Evolutionary conservation across 169 alveolate species (phyloP).

Genomic region (Miamiensis avidus): DNA sequence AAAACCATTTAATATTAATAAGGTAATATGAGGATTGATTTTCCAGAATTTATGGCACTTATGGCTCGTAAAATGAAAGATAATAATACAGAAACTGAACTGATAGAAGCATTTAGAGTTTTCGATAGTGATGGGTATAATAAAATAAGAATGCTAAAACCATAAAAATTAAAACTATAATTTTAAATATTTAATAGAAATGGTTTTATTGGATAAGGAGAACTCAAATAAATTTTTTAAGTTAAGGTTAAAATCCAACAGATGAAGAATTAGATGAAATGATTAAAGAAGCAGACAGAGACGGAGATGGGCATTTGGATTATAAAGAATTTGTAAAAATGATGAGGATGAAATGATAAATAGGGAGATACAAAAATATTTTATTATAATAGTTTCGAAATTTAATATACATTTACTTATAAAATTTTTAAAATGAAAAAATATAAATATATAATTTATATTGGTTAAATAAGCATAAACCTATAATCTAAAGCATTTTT

Average conservation of each 20-base stretch:
- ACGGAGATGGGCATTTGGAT: conserved; percentile 60
- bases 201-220: conserved; percentile 64
- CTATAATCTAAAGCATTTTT: too few species aligned
- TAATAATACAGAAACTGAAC: conserved; percentile 67
- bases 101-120: conserved; percentile 65
- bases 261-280: conserved; percentile 71
- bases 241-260: conserved; percentile 62
- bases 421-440: too few species aligned
- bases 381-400: too few species aligned
- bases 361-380: too few species aligned
- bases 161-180: conserved; percentile 61
- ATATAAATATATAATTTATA: too few species aligned
- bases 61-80: conserved; percentile 78
- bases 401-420: too few species aligned
- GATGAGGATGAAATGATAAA: neutral
- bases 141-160: conserved; percentile 63
- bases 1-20: neutral
- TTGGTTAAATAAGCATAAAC: too few species aligned
- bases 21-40: conserved; percentile 79
- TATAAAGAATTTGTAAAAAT: conserved; percentile 46
- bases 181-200: too few species aligned
- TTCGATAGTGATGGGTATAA: conserved; percentile 65
- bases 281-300: conserved; percentile 73
- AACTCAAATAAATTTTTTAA: conserved; percentile 57
- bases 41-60: conserved; percentile 71